phyloP scores from a whole-genome alignment of 345 rosid genomes.

The Salix arbutifolia region DNA sequence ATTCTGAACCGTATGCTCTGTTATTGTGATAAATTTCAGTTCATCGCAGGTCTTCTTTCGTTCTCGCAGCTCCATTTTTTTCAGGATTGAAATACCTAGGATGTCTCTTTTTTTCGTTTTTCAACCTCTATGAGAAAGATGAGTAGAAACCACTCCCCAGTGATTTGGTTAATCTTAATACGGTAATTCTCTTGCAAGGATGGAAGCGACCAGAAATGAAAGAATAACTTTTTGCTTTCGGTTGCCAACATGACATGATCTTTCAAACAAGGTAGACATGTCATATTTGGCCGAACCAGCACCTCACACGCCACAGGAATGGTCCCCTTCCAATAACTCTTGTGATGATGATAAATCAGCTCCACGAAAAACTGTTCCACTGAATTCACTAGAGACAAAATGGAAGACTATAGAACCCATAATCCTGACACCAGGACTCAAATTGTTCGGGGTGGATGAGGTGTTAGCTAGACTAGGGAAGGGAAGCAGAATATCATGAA shows the following conservation, averaged over 20 bases:
- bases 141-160: too few species aligned
- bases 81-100: neutral
- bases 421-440: neutral
- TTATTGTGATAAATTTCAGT: neutral
- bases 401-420: neutral
- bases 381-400: neutral
- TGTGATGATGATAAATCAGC: neutral
- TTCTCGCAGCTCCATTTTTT: neutral
- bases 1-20: neutral
- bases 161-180: neutral
- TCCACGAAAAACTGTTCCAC: neutral
- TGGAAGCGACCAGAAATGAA: neutral
- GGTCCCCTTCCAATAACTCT: neutral
- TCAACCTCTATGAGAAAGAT: too few species aligned
- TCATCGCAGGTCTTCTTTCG: neutral
- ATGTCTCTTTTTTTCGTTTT: neutral
- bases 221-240: neutral
- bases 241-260: neutral
- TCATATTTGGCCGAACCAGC: neutral
- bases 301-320: neutral
- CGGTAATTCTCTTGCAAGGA: neutral
- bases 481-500: neutral
- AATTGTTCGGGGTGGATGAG: neutral
- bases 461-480: neutral
- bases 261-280: neutral